Base-by-base conservation (phyloP, 495 filamentous ascomycete species). In the Penicillium samsonianum region DNA sequence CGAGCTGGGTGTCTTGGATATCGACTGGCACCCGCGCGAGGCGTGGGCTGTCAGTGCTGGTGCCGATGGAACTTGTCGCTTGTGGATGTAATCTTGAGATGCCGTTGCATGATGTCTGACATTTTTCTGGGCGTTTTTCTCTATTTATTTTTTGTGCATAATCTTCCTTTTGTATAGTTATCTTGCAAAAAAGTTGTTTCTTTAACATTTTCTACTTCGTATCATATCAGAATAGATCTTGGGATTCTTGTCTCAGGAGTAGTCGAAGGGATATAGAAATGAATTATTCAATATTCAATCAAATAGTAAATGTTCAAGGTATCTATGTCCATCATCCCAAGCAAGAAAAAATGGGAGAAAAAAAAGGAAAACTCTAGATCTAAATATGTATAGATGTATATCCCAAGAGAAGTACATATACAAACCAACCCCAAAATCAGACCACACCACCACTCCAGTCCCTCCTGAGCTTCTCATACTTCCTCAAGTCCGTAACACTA, bases 11-110 rank as follows among this genome's bases (percentile, higher is more conserved):
- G 92, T 98, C 22, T 75, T 98, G 75, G 95, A 96, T 72, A 75
- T 97, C 26, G 91, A 92, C 61, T 98, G 94, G 94, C 93, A 97
- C 78, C 90, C 90, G 17, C 82, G 82, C 42, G 89, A 96, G 74
- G 89, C 92, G 5, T 97, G 94, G 93, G 86, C 84, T 75, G 91
- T 95, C 52, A 92, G 88, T 80, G 93, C 90, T 35, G 93, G 92
- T 55, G 94, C 93, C 3, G 94, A 98, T 79, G 94, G 94, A 37
- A 93, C 89, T 4, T 88, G 87, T 77, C 82, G 90, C 59, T 73
- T 92, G 70, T 93, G 90, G 90, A 82, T 76, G 70, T 87, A 77
- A 75, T 70, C 64, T 53, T 62, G 58, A 22, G 20, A 58, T 57
- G 48, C 50, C 17, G 46, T 61, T 63, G 60, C 61, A 70, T 64